Evolutionary conservation across 1,139 yeast species (phyloP).

Genomic region (Pichia sp.): DNA sequence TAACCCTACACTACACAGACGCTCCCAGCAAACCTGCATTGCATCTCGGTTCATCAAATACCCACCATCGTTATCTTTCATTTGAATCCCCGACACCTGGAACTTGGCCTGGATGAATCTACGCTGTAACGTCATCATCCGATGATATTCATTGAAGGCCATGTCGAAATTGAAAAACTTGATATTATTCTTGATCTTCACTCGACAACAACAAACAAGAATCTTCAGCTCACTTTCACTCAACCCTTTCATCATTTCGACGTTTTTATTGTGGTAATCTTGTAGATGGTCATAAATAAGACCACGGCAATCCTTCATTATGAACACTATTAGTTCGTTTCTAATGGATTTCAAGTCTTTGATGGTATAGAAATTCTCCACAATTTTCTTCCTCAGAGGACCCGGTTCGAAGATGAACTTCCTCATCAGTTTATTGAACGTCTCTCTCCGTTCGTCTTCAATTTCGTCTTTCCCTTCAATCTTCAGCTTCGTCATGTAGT

Average conservation of each 20-base stretch:
- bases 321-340: conserved; percentile 36
- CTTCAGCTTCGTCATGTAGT: conserved; percentile 15
- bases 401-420: conserved; percentile 24
- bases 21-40: conserved; percentile 22
- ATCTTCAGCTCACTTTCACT: conserved; percentile 65
- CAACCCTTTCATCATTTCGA: conserved; percentile 33
- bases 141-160: conserved; percentile 68
- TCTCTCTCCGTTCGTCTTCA: conserved; percentile 23
- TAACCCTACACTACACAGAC: conserved; percentile 17
- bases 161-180: conserved; percentile 62
- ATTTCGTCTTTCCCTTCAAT: conserved; percentile 8
- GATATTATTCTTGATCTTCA: conserved; percentile 49
- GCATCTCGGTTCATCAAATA: conserved; percentile 16
- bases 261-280: conserved; percentile 13
- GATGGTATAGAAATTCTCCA: conserved; percentile 47
- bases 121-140: conserved; percentile 42
- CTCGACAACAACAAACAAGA: conserved; percentile 67
- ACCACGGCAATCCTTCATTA: conserved; percentile 19
- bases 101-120: conserved; percentile 30
- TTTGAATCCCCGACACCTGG: conserved; percentile 12
- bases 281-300: conserved; percentile 2
- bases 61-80: conserved; percentile 5
- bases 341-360: conserved; percentile 53
- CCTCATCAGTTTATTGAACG: conserved; percentile 48
- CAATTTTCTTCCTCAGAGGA: conserved; percentile 29